phyloP scores from a whole-genome alignment of 225 moss, liverwort and hornwort genomes.

The Physcomitrellopsis africana region DNA sequence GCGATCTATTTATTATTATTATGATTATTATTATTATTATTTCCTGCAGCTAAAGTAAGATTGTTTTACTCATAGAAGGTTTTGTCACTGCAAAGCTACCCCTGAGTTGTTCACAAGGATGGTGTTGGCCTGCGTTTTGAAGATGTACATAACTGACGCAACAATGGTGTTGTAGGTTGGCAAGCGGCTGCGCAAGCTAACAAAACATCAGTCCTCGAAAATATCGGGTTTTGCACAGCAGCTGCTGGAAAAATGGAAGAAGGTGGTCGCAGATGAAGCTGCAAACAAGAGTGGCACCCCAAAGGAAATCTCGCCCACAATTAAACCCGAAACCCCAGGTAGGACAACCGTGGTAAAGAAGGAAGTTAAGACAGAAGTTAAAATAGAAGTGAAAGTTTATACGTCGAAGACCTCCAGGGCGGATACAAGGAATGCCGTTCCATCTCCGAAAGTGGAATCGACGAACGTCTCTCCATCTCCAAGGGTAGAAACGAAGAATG shows the following conservation, averaged over 20 bases:
- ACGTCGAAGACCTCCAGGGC: conserved; percentile 40
- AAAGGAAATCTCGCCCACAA: conserved; percentile 28
- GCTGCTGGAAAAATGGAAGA: conserved; percentile 72
- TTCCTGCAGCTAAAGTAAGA: not conserved
- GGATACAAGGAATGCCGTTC: conserved; percentile 12
- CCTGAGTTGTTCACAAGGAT: not conserved
- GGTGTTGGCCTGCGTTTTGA: not conserved
- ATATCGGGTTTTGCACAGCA: conserved; percentile 71
- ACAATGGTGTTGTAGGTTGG: conserved; percentile 58
- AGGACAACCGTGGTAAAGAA: conserved; percentile 35
- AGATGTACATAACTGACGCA: not conserved
- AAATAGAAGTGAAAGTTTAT: conserved; percentile 30
- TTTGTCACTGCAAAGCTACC: too few relatives aligned
- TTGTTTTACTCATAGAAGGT: not conserved
- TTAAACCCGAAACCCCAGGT: conserved; percentile 41
- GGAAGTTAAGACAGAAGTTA: conserved; percentile 36
- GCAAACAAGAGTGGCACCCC: conserved; percentile 43
- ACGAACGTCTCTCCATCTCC: conserved; percentile 24
- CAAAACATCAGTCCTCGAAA: conserved; percentile 66
- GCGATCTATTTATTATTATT: too few relatives aligned
- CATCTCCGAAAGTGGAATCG: conserved; percentile 18
- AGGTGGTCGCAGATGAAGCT: conserved; percentile 68
- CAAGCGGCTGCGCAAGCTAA: conserved; percentile 81
- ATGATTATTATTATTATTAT: not conserved
- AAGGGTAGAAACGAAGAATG: conserved; percentile 33